Evolutionary conservation across 352 stramenopile species (phyloP).

Genomic region (Globisporangium nunn): DNA sequence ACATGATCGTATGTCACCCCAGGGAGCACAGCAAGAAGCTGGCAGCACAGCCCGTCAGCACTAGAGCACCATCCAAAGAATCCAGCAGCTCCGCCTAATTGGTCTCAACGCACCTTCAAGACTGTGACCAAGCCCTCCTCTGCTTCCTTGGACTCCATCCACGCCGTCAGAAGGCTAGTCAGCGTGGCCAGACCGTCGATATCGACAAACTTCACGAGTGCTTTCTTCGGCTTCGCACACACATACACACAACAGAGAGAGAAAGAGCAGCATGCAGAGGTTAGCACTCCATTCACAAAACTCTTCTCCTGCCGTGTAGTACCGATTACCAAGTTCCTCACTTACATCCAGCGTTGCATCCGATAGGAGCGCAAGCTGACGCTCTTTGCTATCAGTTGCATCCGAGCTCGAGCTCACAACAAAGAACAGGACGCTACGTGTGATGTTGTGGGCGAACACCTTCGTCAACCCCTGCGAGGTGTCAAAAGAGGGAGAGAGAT

Average conservation of each 20-base stretch:
- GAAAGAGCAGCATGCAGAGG: not conserved
- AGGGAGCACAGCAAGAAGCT: conserved; percentile 55
- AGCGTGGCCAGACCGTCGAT: conserved; percentile 42
- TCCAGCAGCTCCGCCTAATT: too few relatives aligned
- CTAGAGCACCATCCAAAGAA: too few relatives aligned
- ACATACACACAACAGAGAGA: not conserved
- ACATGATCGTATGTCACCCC: conserved; percentile 38
- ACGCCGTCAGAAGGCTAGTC: conserved; percentile 33
- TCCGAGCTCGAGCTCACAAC: conserved; percentile 34
- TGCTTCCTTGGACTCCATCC: conserved; percentile 33
- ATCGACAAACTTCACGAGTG: conserved; percentile 41
- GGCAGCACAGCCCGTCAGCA: too few relatives aligned
- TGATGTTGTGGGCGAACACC: conserved; percentile 32
- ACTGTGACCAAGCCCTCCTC: conserved; percentile 52
- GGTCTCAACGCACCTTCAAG: conserved; percentile 36
- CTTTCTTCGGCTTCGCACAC: conserved; percentile 32
- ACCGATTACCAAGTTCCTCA: not conserved
- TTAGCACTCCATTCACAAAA: too few relatives aligned
- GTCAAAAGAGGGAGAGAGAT: conserved; percentile 14
- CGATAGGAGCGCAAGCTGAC: conserved; percentile 29
- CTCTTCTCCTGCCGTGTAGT: too few relatives aligned
- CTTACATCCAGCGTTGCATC: conserved; percentile 32
- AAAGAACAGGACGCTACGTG: conserved; percentile 52
- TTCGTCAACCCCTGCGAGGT: conserved; percentile 3
- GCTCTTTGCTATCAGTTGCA: conserved; percentile 15